These are phyloP conservation scores for Ceratobasidium papillatum DNA, from an alignment of 1,284 basidiomycete genomes.

Conservation along the genomic window DNA sequence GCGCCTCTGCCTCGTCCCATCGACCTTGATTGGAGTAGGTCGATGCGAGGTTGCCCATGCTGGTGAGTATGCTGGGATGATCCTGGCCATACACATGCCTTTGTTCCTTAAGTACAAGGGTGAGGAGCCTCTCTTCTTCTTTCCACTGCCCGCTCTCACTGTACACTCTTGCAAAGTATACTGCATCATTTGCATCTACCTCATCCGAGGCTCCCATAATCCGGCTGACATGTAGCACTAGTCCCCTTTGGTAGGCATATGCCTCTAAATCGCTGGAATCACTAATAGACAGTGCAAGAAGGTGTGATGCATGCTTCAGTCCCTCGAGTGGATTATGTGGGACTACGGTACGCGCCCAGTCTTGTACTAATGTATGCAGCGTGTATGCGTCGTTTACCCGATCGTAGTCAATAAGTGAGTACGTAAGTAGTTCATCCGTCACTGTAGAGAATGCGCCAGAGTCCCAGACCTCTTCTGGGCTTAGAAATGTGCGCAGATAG, in stretches of 20 bases:
- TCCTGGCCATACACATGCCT: constrained; percentile 14
- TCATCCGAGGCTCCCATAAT: background rate
- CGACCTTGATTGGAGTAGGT: background rate
- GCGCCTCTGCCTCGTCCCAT: constrained; percentile 7
- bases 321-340: background rate
- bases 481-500: background rate
- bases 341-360: background rate
- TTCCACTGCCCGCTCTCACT: background rate
- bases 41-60: background rate
- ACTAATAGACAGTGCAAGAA: background rate
- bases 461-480: background rate
- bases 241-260: background rate
- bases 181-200: background rate
- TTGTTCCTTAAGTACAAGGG: too few species aligned
- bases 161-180: background rate
- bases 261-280: background rate
- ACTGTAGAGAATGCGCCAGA: background rate
- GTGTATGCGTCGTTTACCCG: background rate
- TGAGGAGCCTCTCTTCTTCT: background rate
- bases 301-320: background rate
- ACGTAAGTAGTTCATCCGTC: background rate
- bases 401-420: background rate
- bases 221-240: background rate
- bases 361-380: background rate
- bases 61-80: constrained; percentile 16